Evolutionary conservation across 192 early-diverging fungal species (phyloP), one percentile per base, ranked within the genome.

Genomic region (Coemansia sp.): DNA sequence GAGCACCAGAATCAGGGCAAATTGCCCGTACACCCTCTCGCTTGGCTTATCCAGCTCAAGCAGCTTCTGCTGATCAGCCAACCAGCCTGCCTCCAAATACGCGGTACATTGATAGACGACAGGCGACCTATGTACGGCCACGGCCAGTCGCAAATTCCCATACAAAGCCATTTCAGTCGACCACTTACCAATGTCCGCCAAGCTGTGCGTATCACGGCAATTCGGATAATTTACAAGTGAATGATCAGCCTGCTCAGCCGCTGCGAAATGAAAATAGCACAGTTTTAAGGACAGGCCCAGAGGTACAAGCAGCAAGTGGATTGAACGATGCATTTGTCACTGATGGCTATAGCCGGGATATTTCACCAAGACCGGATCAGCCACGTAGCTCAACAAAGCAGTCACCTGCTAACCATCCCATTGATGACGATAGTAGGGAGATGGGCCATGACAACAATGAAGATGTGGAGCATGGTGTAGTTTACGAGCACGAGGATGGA

Each of bases 161-260:
- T 42, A 8, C 14, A 13, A 35, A 45, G 9, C 19, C 16, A 9
- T 35, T 19, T 13, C 47, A 14, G 9, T 14, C 46, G 5, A 2
- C 26, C 21, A n/a, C 40, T 28, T 49, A 48, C 15, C 57, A 49
- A 21, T 59, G 57, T 46, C 46, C 19, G 15, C 36, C 35, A 23
- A 39, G 16, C 21, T 59, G 47, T 40, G 45, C 37, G 0, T 56
- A 44, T 43, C 41, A 56, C 21, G 30, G 42, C 5, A 19, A 13
- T 14, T 10, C 9, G 13, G 13, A 56, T 35, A 41, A 31, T 14
- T 9, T 36, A 26, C 39, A 47, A 21, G 5, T 11, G 0, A 14
- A 20, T n/a, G 1, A 49, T 10, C 12, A 16, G 18, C 1, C 7
- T 23, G 30, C 36, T 15, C 50, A 37, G 50, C 35, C 50, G 38